phyloP scores from a whole-genome alignment of 1,284 basidiomycete species.

The Boletus calvinii region DNA sequence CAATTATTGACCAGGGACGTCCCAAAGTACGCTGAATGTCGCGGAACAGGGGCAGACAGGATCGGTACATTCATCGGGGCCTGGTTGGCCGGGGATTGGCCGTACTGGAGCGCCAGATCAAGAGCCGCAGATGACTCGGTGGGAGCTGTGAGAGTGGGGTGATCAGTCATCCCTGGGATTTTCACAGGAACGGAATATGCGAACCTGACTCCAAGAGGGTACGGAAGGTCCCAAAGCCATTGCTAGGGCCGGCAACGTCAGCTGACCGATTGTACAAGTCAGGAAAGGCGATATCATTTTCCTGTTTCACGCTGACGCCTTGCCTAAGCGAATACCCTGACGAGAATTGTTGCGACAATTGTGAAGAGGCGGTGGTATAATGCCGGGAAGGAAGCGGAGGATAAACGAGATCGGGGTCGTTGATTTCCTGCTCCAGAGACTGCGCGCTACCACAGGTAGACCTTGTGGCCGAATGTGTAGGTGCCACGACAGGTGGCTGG shows the following conservation, averaged over 20 bases:
- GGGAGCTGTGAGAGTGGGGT: slow-evolving; percentile 19
- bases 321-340: slow-evolving; percentile 29
- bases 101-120: slow-evolving; percentile 30
- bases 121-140: slow-evolving; percentile 23
- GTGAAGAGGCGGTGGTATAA: slow-evolving; percentile 24
- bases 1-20: slow-evolving; percentile 32
- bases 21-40: slow-evolving; percentile 34
- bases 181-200: slow-evolving; percentile 12
- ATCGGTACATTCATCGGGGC: slow-evolving; percentile 25
- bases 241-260: slow-evolving; percentile 28
- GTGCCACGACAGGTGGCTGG: slow-evolving; percentile 17
- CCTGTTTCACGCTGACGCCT: slow-evolving; percentile 28
- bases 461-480: slow-evolving; percentile 17
- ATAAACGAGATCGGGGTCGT: slow-evolving; percentile 29
- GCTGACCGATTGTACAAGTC: slow-evolving; percentile 29
- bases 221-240: slow-evolving; percentile 22
- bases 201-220: slow-evolving; percentile 33
- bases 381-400: slow-evolving; percentile 24
- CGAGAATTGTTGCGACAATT: slow-evolving; percentile 27
- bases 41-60: slow-evolving; percentile 34
- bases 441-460: slow-evolving; percentile 19
- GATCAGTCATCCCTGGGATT: slow-evolving; percentile 7
- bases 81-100: slow-evolving; percentile 20
- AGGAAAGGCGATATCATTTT: slow-evolving; percentile 29
- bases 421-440: slow-evolving; percentile 28